These are phyloP conservation scores for Hypoxylon sp. DNA, from an alignment of 2,329 filamentous ascomycete species.

Conservation along the genomic window DNA sequence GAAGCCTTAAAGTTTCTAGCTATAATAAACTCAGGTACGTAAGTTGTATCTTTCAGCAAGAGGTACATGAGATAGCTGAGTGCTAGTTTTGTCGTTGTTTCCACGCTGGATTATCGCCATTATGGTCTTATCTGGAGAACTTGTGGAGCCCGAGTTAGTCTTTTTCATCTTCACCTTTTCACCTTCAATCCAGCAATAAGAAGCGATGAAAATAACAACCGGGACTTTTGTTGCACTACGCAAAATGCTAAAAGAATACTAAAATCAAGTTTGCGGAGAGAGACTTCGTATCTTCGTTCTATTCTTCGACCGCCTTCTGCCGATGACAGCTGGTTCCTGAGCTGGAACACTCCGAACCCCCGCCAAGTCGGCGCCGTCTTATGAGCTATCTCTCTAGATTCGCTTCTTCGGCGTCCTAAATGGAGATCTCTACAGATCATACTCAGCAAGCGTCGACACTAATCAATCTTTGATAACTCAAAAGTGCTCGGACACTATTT, in stretches of 20 bases:
- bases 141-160: too few species aligned
- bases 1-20: too few species aligned
- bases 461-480: slow-evolving; percentile 19
- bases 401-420: slow-evolving; percentile 3
- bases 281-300: neutral
- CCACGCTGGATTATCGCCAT: too few species aligned
- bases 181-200: too few species aligned
- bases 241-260: slow-evolving; percentile 1
- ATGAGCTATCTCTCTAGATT: slow-evolving; percentile 12
- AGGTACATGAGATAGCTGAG: too few species aligned
- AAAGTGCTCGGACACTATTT: slow-evolving; percentile 19
- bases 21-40: too few species aligned
- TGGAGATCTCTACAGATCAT: slow-evolving; percentile 17
- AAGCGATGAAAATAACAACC: too few species aligned
- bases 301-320: neutral
- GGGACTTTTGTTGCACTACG: too few species aligned
- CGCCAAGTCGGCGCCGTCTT: slow-evolving; percentile 29
- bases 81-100: too few species aligned
- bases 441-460: slow-evolving; percentile 19
- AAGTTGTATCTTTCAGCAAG: too few species aligned
- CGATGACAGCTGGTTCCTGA: slow-evolving; percentile 6
- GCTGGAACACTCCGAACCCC: slow-evolving; percentile 11
- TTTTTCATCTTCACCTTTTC: too few species aligned
- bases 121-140: too few species aligned
- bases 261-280: neutral